Evolutionary conservation across 768 basidiomycete genomes (phyloP), one percentile per base, ranked within the genome.

Genomic region (Phanerochaete sordida): DNA sequence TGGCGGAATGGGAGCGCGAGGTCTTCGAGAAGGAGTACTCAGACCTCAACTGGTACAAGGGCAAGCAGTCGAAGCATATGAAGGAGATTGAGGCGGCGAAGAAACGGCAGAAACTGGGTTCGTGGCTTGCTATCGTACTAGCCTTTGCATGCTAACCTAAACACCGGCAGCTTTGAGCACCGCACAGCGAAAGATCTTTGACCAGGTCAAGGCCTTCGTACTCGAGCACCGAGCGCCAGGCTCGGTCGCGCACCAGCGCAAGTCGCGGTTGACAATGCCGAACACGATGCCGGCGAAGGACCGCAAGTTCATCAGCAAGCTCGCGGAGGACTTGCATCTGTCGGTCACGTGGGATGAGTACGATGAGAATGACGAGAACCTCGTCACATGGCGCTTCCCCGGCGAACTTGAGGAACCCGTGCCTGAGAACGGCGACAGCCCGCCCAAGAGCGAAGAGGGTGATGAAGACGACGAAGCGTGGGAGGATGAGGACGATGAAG

Each of bases 1-100:
- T 99, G 83, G 84, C 84, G 2, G 74, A 82, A 12, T 93, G 93
- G 83, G 97, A 99, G 73, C 78, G 83, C 58, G 95, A 96, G 58
- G 80, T 92, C 2, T 99, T 96, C 64, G 89, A 97, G 80, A 90
- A 86, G 73, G 95, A 96, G 70, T 91, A 88, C 65, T 85, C 88
- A 7, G 96, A 98, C 70, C 63, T 85, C 65, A 95, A 88, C 66
- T 98, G 94, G 93, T 91, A 90, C 73, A 95, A 94, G 75, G 93
- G 95, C 13, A 97, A 98, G 76, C 93, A 95, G 69, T 76, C 75
- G 39, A 93, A 88, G 71, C 83, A 88, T 66, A 73, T 83, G 46
- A 82, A 84, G 61, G 84, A 85, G 65, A 77, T 85, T 76, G 89
- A 89, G 68, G 74, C 78, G 60, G 85, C 79, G 28, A 79, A 74